A percentile compares a stretch with the other conserved stretches of the same genome.
Evolutionary conservation across 2,329 filamentous ascomycete genomes (phyloP).

Genomic region (Microsporum canis): DNA sequence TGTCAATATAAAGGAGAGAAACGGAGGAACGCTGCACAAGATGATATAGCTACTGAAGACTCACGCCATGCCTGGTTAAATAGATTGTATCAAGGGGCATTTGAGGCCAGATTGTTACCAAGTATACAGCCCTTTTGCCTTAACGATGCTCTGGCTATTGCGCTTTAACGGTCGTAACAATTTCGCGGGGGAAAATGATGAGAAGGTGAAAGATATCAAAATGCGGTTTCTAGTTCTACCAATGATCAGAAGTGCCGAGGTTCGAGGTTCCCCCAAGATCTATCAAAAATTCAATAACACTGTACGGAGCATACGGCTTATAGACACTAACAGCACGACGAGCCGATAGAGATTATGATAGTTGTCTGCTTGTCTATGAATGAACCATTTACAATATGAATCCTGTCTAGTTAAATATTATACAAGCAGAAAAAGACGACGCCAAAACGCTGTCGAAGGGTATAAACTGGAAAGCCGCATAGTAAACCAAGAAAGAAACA

Average conservation of each 20-base stretch:
- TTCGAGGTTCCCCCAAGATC: neutral
- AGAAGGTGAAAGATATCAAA: neutral
- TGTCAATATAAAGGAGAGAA: neutral
- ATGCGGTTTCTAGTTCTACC: neutral
- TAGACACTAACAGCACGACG: neutral
- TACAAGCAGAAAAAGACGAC: neutral
- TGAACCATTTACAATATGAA: neutral
- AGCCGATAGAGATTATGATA: neutral
- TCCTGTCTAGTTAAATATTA: neutral
- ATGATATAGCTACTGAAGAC: neutral
- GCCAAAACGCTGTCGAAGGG: neutral
- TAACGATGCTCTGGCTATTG: neutral
- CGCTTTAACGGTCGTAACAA: neutral
- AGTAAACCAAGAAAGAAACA: neutral
- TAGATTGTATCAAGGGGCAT: slow-evolving; percentile 65
- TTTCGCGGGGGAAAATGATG: neutral
- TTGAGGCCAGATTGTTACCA: neutral
- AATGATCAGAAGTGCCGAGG: neutral
- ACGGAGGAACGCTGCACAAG: neutral
- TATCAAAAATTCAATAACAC: neutral
- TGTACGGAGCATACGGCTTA: neutral
- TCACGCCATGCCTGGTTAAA: slow-evolving; percentile 62
- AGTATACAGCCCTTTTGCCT: neutral
- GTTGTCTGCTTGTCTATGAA: neutral
- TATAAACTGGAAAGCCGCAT: neutral